phyloP scores from a whole-genome alignment of 2,329 filamentous ascomycete species.

The Penicillium sp. region DNA sequence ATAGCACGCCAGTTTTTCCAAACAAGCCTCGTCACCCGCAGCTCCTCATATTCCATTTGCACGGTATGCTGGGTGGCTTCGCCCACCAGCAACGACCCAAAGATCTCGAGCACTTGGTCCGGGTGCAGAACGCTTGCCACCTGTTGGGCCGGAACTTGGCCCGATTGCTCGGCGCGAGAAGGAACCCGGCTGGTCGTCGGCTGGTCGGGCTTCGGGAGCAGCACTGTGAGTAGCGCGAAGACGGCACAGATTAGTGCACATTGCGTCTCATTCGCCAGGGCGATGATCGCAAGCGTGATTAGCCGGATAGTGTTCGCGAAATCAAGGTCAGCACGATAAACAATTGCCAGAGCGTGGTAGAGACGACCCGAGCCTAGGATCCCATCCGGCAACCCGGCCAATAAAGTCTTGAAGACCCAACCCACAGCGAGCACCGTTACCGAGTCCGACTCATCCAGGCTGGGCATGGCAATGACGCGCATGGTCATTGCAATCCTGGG shows the following conservation, averaged over 20 bases:
- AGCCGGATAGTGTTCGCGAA: slow-evolving; percentile 26
- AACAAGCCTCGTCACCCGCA: slow-evolving; percentile 31
- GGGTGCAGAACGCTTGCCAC: slow-evolving; percentile 23
- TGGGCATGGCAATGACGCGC: slow-evolving; percentile 30
- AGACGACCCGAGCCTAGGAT: slow-evolving; percentile 36
- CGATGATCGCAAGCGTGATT: slow-evolving; percentile 36
- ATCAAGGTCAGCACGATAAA: slow-evolving; percentile 23
- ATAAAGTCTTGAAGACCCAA: slow-evolving; percentile 32
- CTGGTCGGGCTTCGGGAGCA: slow-evolving; percentile 22
- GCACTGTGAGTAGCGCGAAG: slow-evolving; percentile 34
- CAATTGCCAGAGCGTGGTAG: slow-evolving; percentile 28
- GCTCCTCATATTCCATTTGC: slow-evolving; percentile 24
- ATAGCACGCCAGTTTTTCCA: slow-evolving; percentile 34
- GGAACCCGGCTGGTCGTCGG: background rate
- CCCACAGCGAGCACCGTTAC: slow-evolving; percentile 31
- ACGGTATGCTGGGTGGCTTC: slow-evolving; percentile 13
- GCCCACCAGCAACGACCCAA: slow-evolving; percentile 33
- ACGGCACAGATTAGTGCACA: slow-evolving; percentile 39
- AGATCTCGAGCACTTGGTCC: slow-evolving; percentile 27
- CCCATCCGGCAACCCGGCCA: slow-evolving; percentile 36
- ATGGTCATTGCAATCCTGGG: slow-evolving; percentile 32
- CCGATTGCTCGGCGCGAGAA: slow-evolving; percentile 3
- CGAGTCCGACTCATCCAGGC: slow-evolving; percentile 15
- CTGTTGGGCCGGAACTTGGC: slow-evolving; percentile 15
- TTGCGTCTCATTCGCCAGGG: slow-evolving; percentile 35